Conservation (phyloP, 495 filamentous ascomycete species). For the Opeltia flavorubescens region DNA sequence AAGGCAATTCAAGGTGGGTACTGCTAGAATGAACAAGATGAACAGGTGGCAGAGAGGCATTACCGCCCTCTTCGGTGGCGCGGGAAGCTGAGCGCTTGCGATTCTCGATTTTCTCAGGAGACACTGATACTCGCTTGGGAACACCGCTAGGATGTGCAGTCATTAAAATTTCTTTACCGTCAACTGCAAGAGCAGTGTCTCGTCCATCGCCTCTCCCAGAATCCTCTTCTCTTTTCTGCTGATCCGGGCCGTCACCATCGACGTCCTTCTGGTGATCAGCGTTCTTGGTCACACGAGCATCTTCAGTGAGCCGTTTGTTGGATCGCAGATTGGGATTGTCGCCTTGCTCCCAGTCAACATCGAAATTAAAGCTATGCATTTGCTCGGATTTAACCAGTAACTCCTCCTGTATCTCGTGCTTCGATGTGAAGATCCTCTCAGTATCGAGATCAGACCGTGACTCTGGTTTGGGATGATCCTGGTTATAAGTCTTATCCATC, state of each 20-base stretch:
- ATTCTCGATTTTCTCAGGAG: slow-evolving; percentile 46
- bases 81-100: slow-evolving; percentile 18
- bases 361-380: slow-evolving; percentile 72
- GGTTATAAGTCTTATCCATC: slow-evolving; percentile 38
- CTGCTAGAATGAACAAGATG: slow-evolving; percentile 35
- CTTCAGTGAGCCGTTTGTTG: slow-evolving; percentile 44
- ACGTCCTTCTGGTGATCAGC: slow-evolving; percentile 58
- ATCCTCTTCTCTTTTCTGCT: slow-evolving; percentile 43
- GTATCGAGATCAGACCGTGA: slow-evolving; percentile 23
- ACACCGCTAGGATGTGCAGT: slow-evolving; percentile 12
- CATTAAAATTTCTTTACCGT: slow-evolving; percentile 51
- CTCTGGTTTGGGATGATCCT: slow-evolving; percentile 16
- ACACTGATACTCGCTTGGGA: slow-evolving; percentile 25
- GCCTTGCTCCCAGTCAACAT: slow-evolving; percentile 56
- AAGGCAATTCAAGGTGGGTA: slow-evolving; percentile 39
- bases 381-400: slow-evolving; percentile 45
- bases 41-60: slow-evolving; percentile 36
- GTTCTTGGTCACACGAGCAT: slow-evolving; percentile 50
- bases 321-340: slow-evolving; percentile 46
- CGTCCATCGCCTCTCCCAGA: slow-evolving; percentile 43
- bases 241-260: slow-evolving; percentile 59
- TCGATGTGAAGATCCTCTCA: slow-evolving; percentile 40
- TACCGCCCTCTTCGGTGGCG: slow-evolving; percentile 22
- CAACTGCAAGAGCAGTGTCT: slow-evolving; percentile 48
- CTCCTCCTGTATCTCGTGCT: slow-evolving; percentile 46